A percentile compares a stretch with the other conserved stretches of the same genome.
Evolutionary conservation across 2,329 filamentous ascomycete genomes (phyloP).

Genomic region (Pseudogymnoascus sp.): DNA sequence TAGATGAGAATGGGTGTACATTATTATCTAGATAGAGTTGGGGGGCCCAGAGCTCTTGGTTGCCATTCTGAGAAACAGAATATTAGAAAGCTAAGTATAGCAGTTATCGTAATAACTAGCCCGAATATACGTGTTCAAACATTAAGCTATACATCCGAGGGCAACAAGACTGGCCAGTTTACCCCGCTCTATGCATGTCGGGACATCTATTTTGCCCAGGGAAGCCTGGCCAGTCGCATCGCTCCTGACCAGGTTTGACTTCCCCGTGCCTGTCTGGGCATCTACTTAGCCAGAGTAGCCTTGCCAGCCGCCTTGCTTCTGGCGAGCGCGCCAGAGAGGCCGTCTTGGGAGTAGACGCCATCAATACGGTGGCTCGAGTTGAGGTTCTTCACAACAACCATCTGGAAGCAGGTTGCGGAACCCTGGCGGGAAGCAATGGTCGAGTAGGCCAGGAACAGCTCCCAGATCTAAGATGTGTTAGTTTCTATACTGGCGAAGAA

Average conservation of each 20-base stretch:
- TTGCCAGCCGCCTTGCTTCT: constrained; percentile 10
- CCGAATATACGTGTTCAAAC: constrained; percentile 1
- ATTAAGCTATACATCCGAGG: neutral
- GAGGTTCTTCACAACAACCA: constrained; percentile 81
- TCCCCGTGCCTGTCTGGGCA: neutral
- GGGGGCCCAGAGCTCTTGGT: constrained; percentile 2
- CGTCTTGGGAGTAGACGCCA: constrained; percentile 61
- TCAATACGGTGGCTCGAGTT: constrained; percentile 78
- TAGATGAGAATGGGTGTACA: constrained; percentile 3
- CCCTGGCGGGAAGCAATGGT: constrained; percentile 80
- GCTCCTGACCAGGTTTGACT: neutral
- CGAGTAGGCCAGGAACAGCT: constrained; percentile 80
- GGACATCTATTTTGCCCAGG: neutral
- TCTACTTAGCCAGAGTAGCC: constrained; percentile 6
- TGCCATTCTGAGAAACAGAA: constrained; percentile 1
- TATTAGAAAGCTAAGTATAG: constrained; percentile 1
- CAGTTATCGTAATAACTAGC: neutral
- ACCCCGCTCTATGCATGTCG: neutral
- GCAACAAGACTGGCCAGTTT: neutral
- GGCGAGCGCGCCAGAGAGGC: constrained; percentile 51
- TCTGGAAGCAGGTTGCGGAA: constrained; percentile 77
- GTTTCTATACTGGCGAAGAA: neutral
- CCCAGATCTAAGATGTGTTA: constrained; percentile 61
- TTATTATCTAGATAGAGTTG: constrained; percentile 7
- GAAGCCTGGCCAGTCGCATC: neutral